A percentile compares a stretch with the other conserved stretches of the same genome.
Conservation (phyloP, 2,329 filamentous ascomycete species). For the Metarhizium humberi region DNA sequence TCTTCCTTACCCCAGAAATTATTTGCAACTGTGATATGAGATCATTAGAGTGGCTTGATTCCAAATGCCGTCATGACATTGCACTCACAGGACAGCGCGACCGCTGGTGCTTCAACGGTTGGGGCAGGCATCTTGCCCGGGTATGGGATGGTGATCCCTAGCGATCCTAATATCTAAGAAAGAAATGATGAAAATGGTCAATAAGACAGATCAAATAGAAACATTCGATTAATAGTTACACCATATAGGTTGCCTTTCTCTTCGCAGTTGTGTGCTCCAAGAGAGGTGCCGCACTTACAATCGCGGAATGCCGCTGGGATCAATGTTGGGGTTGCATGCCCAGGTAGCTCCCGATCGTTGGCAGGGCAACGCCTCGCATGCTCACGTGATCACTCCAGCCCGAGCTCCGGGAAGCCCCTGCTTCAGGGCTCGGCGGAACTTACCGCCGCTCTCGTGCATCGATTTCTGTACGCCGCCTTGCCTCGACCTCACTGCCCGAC, state of each 20-base stretch:
- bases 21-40: constrained; percentile 64
- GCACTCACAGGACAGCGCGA: constrained; percentile 56
- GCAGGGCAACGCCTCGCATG: constrained; percentile 7
- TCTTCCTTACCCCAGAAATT: constrained; percentile 99
- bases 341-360: constrained; percentile 6
- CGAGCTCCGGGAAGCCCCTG: not conserved
- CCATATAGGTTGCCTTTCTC: not conserved
- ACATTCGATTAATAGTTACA: not conserved
- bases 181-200: not conserved
- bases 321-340: constrained; percentile 1
- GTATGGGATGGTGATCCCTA: not conserved
- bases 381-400: constrained; percentile 16
- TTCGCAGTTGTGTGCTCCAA: not conserved
- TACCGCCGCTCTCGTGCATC: constrained; percentile 17
- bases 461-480: constrained; percentile 19
- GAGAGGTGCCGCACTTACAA: not conserved
- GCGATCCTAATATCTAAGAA: not conserved
- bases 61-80: not conserved
- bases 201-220: not conserved
- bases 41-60: not conserved
- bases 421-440: constrained; percentile 17
- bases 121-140: constrained; percentile 47
- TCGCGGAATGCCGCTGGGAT: not conserved
- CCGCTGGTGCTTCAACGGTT: constrained; percentile 52
- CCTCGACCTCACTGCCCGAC: constrained; percentile 22